A percentile compares a stretch with the other conserved stretches of the same genome.
phyloP scores from a whole-genome alignment of 495 filamentous ascomycete species.

The Aspergillus steynii region DNA sequence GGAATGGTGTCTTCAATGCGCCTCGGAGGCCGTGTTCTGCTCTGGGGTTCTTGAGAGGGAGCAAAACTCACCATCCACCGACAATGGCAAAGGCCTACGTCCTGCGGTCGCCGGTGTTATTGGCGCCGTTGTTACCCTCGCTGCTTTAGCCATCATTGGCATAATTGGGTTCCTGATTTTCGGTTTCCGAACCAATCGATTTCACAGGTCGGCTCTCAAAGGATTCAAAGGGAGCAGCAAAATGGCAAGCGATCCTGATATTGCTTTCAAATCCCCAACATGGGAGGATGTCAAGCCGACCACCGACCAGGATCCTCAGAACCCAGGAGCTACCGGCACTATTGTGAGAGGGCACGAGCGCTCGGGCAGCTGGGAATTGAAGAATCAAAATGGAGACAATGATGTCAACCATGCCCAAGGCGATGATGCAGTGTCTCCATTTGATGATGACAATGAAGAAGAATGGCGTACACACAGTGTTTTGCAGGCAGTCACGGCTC shows the following conservation, averaged over 20 bases:
- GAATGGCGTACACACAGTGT: slow-evolving; percentile 33
- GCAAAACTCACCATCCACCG: background rate
- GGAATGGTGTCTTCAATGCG: slow-evolving; percentile 71
- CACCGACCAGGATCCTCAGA: slow-evolving; percentile 16
- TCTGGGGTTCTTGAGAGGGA: slow-evolving; percentile 31
- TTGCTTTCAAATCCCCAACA: slow-evolving; percentile 36
- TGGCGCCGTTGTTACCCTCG: slow-evolving; percentile 48
- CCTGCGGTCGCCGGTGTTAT: slow-evolving; percentile 57
- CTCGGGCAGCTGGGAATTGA: slow-evolving; percentile 56
- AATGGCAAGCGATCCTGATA: slow-evolving; percentile 51
- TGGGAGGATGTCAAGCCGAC: slow-evolving; percentile 27
- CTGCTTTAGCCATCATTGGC: slow-evolving; percentile 27
- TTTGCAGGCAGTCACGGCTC: slow-evolving; percentile 31
- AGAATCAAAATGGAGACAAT: slow-evolving; percentile 25
- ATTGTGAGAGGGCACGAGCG: slow-evolving; percentile 44
- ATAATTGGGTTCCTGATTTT: slow-evolving; percentile 40
- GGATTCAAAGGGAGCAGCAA: slow-evolving; percentile 53
- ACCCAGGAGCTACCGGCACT: slow-evolving; percentile 17
- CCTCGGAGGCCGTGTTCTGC: slow-evolving; percentile 62
- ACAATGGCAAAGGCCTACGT: slow-evolving; percentile 20
- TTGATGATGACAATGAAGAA: slow-evolving; percentile 24
- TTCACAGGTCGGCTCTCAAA: slow-evolving; percentile 28
- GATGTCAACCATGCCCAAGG: slow-evolving; percentile 1
- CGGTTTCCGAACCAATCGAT: slow-evolving; percentile 36
- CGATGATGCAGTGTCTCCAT: slow-evolving; percentile 13